Percentiles rank a stretch among this genome's conserved stretches.
Conservation (phyloP, 352 stramenopile species). For the Plasmopara viticola region DNA sequence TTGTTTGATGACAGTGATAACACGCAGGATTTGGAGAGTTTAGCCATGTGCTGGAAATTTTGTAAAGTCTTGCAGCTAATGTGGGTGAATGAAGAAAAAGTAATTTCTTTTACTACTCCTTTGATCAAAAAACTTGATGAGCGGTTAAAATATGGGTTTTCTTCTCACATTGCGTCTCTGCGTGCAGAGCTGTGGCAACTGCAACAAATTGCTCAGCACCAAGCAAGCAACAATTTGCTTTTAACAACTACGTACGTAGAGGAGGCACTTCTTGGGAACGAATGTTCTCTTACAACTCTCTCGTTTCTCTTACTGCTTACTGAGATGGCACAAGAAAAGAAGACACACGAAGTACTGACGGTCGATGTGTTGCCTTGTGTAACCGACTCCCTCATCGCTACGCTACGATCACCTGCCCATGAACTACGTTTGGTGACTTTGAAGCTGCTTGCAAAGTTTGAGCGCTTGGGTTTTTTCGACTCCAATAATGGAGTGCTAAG, state of each 20-base stretch:
- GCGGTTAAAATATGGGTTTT: conserved; percentile 6
- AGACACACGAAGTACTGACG: conserved; percentile 43
- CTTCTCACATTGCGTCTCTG: conserved; percentile 23
- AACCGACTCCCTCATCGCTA: conserved; percentile 36
- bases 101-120: conserved; percentile 38
- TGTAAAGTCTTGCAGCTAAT: conserved; percentile 52
- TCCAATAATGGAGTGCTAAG: conserved; percentile 34
- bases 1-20: conserved; percentile 17
- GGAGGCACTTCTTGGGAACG: conserved; percentile 33
- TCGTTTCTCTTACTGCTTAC: conserved; percentile 54
- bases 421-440: conserved; percentile 61
- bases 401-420: conserved; percentile 63
- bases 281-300: conserved; percentile 51
- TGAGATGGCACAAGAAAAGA: conserved; percentile 46
- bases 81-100: conserved; percentile 29
- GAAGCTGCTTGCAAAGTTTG: conserved; percentile 52
- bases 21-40: conserved; percentile 7
- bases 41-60: conserved; percentile 71
- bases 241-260: conserved; percentile 29
- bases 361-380: conserved; percentile 27
- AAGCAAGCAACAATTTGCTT: conserved; percentile 10
- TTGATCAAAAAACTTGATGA: conserved; percentile 36
- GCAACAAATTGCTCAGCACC: conserved; percentile 43
- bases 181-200: conserved; percentile 69
- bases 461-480: conserved; percentile 49